A percentile compares a stretch with the other conserved stretches of the same genome.
Evolutionary conservation across 2,329 filamentous ascomycete species (phyloP).

Genomic region (Coleophoma crateriformis): DNA sequence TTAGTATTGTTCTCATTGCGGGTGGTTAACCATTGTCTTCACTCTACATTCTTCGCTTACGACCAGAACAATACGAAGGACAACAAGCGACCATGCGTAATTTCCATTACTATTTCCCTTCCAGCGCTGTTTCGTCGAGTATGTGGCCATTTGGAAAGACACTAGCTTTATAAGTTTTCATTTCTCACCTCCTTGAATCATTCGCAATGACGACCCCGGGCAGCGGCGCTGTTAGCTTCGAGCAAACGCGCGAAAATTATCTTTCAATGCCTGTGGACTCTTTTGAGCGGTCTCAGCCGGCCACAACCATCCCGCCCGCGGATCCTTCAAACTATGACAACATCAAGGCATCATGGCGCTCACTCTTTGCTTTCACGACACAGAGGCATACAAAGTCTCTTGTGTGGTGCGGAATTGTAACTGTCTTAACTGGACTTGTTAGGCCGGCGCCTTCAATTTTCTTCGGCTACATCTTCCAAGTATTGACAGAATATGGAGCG

Average conservation of each 20-base stretch:
- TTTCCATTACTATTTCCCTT: background rate
- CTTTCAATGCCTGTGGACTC: background rate
- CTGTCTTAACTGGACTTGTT: conserved; percentile 54
- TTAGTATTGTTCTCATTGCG: too few species aligned
- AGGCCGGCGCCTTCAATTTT: conserved; percentile 64
- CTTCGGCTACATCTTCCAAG: conserved; percentile 69
- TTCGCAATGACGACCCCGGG: background rate
- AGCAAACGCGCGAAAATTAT: background rate
- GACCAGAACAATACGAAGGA: conserved; percentile 12
- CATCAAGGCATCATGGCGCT: conserved; percentile 18
- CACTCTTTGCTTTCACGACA: conserved; percentile 69
- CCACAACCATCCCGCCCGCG: background rate
- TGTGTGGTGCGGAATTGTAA: conserved; percentile 45
- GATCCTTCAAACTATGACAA: background rate
- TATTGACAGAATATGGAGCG: conserved; percentile 61
- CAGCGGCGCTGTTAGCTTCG: background rate
- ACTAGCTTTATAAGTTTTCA: background rate
- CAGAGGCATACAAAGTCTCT: conserved; percentile 51
- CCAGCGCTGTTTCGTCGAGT: background rate
- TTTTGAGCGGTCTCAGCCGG: background rate
- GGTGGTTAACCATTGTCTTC: background rate
- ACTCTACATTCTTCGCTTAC: conserved; percentile 4
- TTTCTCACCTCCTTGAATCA: background rate
- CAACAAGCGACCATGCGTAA: background rate
- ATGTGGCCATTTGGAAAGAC: background rate